Percentiles rank a stretch among this genome's conserved stretches.
phyloP scores from a whole-genome alignment of 2,329 filamentous ascomycete genomes.

The Colletotrichum graminicola region DNA sequence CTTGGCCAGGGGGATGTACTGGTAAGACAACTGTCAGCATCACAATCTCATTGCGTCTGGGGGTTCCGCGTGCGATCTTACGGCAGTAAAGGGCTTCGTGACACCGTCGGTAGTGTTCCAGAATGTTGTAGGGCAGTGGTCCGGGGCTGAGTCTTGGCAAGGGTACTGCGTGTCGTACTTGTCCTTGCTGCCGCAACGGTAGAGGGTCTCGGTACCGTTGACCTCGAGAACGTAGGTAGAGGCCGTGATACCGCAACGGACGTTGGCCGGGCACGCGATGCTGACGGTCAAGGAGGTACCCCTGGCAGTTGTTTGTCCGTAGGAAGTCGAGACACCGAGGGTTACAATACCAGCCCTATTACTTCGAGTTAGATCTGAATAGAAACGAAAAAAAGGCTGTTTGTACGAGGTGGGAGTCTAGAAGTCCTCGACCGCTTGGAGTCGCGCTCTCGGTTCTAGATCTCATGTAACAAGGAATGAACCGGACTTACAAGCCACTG shows the following conservation, averaged over 20 bases:
- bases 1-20: not conserved
- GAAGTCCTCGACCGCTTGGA: not conserved
- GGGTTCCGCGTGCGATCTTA: not conserved
- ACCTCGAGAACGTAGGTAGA: not conserved
- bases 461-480: not conserved
- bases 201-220: not conserved
- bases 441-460: not conserved
- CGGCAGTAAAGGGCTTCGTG: not conserved
- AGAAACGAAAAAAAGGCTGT: not conserved
- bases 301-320: not conserved
- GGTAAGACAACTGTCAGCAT: not conserved
- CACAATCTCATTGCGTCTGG: not conserved
- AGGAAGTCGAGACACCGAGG: not conserved
- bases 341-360: not conserved
- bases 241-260: constrained; percentile 1
- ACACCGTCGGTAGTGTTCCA: constrained; percentile 1
- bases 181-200: not conserved
- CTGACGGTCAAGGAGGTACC: not conserved
- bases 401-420: not conserved
- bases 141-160: not conserved
- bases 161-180: not conserved
- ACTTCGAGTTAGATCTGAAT: not conserved
- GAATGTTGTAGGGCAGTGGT: not conserved
- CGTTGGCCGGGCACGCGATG: not conserved
- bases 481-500: not conserved